These are phyloP conservation scores for Daldinia concentrica DNA, from an alignment of 495 filamentous ascomycete genomes.

Conservation along the genomic window DNA sequence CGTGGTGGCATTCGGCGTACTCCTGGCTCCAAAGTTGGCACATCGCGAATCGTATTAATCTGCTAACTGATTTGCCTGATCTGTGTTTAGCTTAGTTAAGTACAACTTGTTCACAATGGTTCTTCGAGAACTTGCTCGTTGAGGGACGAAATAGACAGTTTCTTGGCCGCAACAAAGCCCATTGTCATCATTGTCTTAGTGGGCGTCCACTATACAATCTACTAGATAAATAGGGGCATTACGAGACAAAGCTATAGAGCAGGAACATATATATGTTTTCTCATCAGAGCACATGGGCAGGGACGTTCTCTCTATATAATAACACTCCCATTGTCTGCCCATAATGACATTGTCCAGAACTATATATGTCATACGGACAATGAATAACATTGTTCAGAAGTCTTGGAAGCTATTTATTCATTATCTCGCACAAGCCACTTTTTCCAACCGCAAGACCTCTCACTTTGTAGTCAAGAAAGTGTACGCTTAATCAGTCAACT, in stretches of 20 bases:
- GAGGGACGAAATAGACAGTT: background rate
- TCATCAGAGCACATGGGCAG: background rate
- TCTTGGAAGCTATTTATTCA: background rate
- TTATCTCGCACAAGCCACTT: background rate
- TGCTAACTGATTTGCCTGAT: background rate
- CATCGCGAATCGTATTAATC: slow-evolving; percentile 27
- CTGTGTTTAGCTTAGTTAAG: background rate
- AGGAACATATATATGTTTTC: background rate
- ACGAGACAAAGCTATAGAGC: slow-evolving; percentile 16
- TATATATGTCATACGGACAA: background rate
- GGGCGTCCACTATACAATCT: background rate
- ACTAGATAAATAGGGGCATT: background rate
- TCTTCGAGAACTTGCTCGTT: slow-evolving; percentile 30
- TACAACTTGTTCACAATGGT: background rate
- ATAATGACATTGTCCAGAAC: background rate
- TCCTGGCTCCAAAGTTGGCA: slow-evolving; percentile 35
- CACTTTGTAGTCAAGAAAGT: background rate
- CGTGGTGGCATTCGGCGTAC: slow-evolving; percentile 40
- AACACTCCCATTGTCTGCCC: background rate
- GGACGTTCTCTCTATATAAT: background rate
- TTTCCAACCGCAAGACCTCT: background rate
- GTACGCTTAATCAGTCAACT: background rate
- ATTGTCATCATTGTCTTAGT: slow-evolving; percentile 28
- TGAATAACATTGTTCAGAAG: background rate
- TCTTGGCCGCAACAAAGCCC: slow-evolving; percentile 5